Percentiles rank a stretch among this genome's conserved stretches.
Conservation (phyloP, 2,329 filamentous ascomycete genomes). For the Knufia petricola region DNA sequence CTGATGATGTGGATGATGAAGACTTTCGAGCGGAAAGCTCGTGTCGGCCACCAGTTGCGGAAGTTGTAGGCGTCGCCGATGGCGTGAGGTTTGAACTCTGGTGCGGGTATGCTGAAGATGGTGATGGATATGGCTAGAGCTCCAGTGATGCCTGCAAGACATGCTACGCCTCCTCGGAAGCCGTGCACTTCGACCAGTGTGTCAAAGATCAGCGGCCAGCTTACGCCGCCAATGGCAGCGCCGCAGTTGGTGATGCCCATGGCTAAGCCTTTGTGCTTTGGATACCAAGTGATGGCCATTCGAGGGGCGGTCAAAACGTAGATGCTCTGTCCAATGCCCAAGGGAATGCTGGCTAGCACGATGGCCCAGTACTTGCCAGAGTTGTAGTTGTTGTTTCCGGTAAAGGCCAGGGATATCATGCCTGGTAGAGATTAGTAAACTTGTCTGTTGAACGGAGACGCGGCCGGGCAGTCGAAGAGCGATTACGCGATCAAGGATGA, state of each 20-base stretch:
- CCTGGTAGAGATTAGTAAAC: no score
- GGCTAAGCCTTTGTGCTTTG: slow-evolving; percentile 3
- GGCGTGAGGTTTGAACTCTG: neutral
- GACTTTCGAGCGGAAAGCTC: neutral
- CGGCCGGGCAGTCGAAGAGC: no score
- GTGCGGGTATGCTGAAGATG: neutral
- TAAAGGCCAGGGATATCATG: slow-evolving; percentile 1
- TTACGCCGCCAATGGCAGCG: slow-evolving; percentile 2
- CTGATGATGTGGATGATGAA: neutral
- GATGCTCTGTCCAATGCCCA: slow-evolving; percentile 8
- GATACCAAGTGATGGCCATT: slow-evolving; percentile 7
- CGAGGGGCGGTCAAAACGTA: slow-evolving; percentile 4
- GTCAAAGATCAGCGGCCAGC: slow-evolving; percentile 1
- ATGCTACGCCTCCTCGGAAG: neutral
- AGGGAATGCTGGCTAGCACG: slow-evolving; percentile 1
- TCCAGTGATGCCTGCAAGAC: neutral
- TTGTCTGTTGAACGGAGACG: no score
- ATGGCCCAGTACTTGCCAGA: slow-evolving; percentile 6
- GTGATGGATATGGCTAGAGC: neutral
- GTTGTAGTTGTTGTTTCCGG: neutral
- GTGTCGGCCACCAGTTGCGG: neutral
- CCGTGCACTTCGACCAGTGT: neutral
- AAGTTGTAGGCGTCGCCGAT: neutral
- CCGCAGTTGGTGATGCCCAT: slow-evolving; percentile 8
- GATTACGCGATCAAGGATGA: no score